A percentile compares a stretch with the other conserved stretches of the same genome.
Conservation (phyloP, 1,139 yeast genomes). For the Geotrichum fermentans region DNA sequence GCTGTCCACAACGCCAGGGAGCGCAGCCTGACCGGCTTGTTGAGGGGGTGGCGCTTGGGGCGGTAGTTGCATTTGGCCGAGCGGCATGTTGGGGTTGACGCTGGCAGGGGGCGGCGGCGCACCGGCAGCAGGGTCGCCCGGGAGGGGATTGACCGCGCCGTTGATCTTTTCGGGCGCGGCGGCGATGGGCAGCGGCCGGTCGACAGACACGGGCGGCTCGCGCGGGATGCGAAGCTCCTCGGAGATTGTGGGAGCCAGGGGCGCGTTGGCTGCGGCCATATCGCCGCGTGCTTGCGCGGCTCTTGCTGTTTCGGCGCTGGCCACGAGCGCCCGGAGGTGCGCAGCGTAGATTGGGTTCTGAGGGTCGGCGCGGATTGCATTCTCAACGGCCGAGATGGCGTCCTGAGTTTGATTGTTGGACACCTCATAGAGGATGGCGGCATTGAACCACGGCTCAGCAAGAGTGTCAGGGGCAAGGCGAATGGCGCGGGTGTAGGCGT, state of each 20-base stretch:
- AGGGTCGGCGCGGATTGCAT: slow-evolving; percentile 93
- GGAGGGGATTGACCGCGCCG: too few relatives aligned
- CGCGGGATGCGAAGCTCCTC: slow-evolving; percentile 13
- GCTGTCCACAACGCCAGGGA: too few relatives aligned
- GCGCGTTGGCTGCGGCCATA: neutral
- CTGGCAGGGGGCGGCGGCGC: slow-evolving; percentile 1
- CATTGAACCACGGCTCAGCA: slow-evolving; percentile 96
- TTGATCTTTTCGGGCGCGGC: too few relatives aligned
- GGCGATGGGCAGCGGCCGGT: slow-evolving; percentile 18
- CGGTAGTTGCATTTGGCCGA: too few relatives aligned
- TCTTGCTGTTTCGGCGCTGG: neutral
- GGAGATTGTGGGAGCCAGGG: slow-evolving; percentile 7
- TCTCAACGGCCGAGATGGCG: slow-evolving; percentile 93
- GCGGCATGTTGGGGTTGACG: too few relatives aligned
- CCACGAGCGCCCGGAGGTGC: slow-evolving; percentile 44
- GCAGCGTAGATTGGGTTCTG: slow-evolving; percentile 90
- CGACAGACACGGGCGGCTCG: slow-evolving; percentile 19
- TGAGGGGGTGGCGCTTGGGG: too few relatives aligned
- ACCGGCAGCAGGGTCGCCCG: neutral
- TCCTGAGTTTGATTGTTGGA: slow-evolving; percentile 93
- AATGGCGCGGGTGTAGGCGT: slow-evolving; percentile 94
- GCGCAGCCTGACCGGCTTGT: too few relatives aligned
- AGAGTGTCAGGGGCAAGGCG: slow-evolving; percentile 80
- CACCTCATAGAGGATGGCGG: slow-evolving; percentile 93
- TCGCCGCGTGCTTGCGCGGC: neutral